Evolutionary conservation across 768 basidiomycete genomes (phyloP).

Genomic region (Russula compacta): DNA sequence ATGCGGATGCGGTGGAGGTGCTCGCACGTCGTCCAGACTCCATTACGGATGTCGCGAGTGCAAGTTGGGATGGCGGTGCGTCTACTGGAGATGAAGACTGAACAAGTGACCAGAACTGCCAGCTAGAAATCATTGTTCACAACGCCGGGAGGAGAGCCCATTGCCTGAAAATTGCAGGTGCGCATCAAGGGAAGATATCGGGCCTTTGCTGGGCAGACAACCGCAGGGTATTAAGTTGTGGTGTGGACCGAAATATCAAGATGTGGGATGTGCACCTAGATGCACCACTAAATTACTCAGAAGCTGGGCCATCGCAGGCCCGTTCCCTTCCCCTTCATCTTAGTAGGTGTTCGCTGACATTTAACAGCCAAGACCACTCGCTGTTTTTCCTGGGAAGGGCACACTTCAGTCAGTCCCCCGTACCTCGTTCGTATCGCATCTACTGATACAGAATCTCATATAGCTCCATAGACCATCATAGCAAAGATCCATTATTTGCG

Average conservation of each 20-base stretch:
- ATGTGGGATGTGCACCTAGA: constrained; percentile 52
- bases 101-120: neutral
- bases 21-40: constrained; percentile 9
- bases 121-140: constrained; percentile 75
- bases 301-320: constrained; percentile 35
- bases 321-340: neutral
- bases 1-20: constrained; percentile 34
- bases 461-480: constrained; percentile 92
- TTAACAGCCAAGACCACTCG: constrained; percentile 44
- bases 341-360: neutral
- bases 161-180: constrained; percentile 48
- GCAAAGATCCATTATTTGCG: constrained; percentile 81
- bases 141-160: constrained; percentile 55
- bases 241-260: constrained; percentile 75
- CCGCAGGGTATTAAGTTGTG: constrained; percentile 63
- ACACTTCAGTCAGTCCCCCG: constrained; percentile 73
- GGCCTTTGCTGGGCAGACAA: constrained; percentile 67
- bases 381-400: constrained; percentile 74
- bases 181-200: constrained; percentile 80
- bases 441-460: neutral
- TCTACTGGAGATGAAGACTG: constrained; percentile 11
- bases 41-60: constrained; percentile 26
- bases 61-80: constrained; percentile 94
- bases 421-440: neutral
- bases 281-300: constrained; percentile 23